Conservation (phyloP, 441 rosid species). For the Macaranga tanarius region DNA sequence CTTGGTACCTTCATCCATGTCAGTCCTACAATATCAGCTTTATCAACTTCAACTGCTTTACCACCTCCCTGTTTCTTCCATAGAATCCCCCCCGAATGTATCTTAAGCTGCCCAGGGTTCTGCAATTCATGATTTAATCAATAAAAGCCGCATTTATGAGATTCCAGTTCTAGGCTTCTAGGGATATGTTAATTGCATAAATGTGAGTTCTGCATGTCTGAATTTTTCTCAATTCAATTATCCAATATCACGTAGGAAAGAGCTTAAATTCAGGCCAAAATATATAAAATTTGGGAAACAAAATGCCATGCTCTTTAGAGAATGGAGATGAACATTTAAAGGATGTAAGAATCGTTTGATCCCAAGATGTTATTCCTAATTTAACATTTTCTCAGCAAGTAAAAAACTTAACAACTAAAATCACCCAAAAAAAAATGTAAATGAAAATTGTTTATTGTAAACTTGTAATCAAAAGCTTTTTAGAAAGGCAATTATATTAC, state of each 20-base stretch:
- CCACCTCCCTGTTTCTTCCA: slow-evolving; percentile 99
- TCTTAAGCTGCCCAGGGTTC: slow-evolving; percentile 86
- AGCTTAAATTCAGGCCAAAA: not conserved
- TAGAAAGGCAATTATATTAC: no score
- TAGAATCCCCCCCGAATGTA: slow-evolving; percentile 65
- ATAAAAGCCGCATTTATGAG: slow-evolving; percentile 2
- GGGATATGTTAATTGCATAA: not conserved
- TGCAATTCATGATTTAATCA: slow-evolving; percentile 31
- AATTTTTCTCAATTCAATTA: not conserved
- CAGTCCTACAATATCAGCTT: slow-evolving; percentile 64
- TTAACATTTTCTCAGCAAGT: no score
- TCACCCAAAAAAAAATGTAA: no score
- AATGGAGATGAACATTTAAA: not conserved
- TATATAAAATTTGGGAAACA: no score
- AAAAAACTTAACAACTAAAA: no score
- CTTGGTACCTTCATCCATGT: slow-evolving; percentile 93
- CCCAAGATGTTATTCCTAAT: no score
- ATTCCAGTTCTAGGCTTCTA: not conserved
- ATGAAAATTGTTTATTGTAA: no score
- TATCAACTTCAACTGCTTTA: slow-evolving; percentile 89
- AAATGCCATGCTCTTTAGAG: no score
- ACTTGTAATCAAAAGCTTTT: no score
- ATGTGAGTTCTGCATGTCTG: not conserved
- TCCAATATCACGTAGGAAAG: not conserved
- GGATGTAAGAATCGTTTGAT: not conserved